Evolutionary conservation across 2,329 filamentous ascomycete genomes (phyloP).

Genomic region (Alternaria gansuensis): DNA sequence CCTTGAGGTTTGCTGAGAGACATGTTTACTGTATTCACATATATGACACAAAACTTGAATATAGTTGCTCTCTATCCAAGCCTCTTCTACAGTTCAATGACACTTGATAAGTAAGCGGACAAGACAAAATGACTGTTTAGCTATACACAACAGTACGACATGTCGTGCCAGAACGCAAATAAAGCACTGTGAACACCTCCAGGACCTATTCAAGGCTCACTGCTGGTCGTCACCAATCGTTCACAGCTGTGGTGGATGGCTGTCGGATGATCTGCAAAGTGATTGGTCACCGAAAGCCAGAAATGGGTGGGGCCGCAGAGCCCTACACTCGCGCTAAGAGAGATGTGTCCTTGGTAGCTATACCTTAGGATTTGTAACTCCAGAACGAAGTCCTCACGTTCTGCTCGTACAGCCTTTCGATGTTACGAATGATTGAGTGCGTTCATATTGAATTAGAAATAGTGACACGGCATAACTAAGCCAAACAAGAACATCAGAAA

Average conservation of each 20-base stretch:
- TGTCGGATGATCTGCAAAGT: not conserved
- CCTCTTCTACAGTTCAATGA: not conserved
- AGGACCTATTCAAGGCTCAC: not conserved
- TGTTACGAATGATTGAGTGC: no score
- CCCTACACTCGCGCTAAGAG: not conserved
- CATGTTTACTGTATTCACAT: not conserved
- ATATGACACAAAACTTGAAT: no score
- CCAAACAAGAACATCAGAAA: not conserved
- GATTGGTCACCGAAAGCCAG: conserved; percentile 2
- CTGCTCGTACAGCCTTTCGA: not conserved
- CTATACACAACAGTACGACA: no score
- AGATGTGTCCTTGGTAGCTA: not conserved
- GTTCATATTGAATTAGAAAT: not conserved
- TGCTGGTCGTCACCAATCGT: not conserved
- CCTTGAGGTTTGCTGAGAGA: not conserved
- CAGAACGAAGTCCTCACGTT: not conserved
- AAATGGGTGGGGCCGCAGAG: not conserved
- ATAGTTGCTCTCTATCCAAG: not conserved
- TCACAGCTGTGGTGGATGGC: not conserved
- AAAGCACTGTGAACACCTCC: not conserved
- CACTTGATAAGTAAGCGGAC: not conserved
- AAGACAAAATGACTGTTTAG: no score
- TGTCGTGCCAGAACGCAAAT: no score
- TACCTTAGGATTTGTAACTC: not conserved
- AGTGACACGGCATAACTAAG: not conserved